These are phyloP conservation scores for Amaranthus hypochondriacus DNA, from an alignment of 148 eudicot species.

Conservation along the genomic window DNA sequence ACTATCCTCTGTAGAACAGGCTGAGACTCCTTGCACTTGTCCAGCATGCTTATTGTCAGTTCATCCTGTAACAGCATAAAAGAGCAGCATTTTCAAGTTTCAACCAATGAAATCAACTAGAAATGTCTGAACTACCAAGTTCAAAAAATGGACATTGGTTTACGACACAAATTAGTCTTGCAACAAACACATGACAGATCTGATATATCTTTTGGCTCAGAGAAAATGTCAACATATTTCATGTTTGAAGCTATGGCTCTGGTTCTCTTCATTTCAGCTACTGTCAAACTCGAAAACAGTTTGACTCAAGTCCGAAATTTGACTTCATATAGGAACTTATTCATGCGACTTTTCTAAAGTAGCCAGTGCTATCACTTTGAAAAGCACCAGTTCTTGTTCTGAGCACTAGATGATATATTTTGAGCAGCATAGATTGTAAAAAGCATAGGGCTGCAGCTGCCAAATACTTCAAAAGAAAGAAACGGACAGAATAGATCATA, in stretches of 20 bases:
- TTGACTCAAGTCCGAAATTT: too few relatives aligned
- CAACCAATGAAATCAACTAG: not conserved
- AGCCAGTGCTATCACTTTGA: not conserved
- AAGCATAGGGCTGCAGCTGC: not conserved
- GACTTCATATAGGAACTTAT: not conserved
- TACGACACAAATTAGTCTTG: too few relatives aligned
- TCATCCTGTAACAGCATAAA: slow-evolving; percentile 60
- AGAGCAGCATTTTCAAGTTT: not conserved
- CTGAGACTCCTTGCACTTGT: slow-evolving; percentile 85
- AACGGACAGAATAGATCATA: not conserved
- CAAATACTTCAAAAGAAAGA: not conserved
- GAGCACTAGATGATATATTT: not conserved
- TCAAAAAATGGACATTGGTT: too few relatives aligned
- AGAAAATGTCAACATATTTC: not conserved
- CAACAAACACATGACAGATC: too few relatives aligned
- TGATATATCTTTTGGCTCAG: too few relatives aligned
- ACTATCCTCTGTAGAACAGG: slow-evolving; percentile 72
- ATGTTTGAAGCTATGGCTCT: not conserved
- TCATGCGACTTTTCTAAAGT: not conserved
- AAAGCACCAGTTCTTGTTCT: not conserved
- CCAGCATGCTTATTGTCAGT: slow-evolving; percentile 66
- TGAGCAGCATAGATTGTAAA: not conserved
- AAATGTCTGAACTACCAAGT: too few relatives aligned
- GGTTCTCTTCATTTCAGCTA: not conserved
- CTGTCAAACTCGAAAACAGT: too few relatives aligned